Evolutionary conservation across 768 basidiomycete genomes (phyloP).

Genomic region (Galerina marginata): DNA sequence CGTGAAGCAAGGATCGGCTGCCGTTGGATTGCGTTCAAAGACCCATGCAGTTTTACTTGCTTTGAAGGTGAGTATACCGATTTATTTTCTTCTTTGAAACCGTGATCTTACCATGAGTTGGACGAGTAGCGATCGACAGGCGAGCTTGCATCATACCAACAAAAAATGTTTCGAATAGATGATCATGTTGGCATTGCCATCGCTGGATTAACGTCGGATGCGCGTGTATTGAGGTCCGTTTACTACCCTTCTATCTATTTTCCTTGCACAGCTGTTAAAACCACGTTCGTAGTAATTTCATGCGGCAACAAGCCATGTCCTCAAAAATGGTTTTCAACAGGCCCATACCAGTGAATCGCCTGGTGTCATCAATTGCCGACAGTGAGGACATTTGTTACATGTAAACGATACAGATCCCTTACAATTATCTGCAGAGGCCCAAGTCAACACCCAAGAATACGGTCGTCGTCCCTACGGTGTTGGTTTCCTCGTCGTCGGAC

Average conservation of each 20-base stretch:
- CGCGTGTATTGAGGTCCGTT: constrained; percentile 90
- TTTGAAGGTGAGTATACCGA: constrained; percentile 69
- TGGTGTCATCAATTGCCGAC: constrained; percentile 93
- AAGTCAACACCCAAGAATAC: constrained; percentile 98
- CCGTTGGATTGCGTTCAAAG: constrained; percentile 93
- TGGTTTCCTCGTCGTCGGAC: constrained; percentile 96
- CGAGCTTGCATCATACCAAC: constrained; percentile 98
- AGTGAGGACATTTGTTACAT: constrained; percentile 59
- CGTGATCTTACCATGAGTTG: constrained; percentile 3
- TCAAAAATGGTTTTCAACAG: constrained; percentile 96
- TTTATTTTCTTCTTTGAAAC: constrained; percentile 18
- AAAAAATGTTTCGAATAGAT: constrained; percentile 99
- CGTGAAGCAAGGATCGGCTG: constrained; percentile 99
- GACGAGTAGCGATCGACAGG: constrained; percentile 88
- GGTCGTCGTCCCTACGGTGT: constrained; percentile 98
- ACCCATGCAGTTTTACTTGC: constrained; percentile 93
- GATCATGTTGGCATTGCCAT: constrained; percentile 99
- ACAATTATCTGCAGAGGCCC: constrained; percentile 72
- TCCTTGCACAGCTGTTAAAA: not conserved
- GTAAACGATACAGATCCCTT: not conserved
- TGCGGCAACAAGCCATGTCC: constrained; percentile 98
- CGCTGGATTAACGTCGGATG: constrained; percentile 98
- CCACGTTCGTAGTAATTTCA: constrained; percentile 78
- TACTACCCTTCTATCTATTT: not conserved
- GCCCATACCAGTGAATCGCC: constrained; percentile 90